Evolutionary conservation across 192 early-diverging fungal species (phyloP).

Genomic region (Coemansia sp.): DNA sequence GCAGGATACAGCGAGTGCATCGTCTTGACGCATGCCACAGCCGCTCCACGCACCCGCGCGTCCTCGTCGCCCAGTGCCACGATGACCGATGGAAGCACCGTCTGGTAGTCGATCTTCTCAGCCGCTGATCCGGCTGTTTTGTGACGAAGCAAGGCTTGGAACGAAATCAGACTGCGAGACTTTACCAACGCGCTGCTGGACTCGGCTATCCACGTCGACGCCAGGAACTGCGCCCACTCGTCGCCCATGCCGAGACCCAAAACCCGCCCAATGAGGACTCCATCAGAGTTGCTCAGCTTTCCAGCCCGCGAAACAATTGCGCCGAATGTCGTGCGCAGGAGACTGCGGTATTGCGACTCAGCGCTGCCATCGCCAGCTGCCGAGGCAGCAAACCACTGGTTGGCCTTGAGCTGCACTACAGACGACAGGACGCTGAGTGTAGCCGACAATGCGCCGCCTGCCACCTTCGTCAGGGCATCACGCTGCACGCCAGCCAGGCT

Average conservation of each 20-base stretch:
- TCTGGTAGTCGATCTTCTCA: conserved; percentile 63
- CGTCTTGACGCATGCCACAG: conserved; percentile 63
- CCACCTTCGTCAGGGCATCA: conserved; percentile 3
- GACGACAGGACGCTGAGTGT: conserved; percentile 18
- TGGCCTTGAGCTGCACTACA: conserved; percentile 13
- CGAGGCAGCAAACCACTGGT: conserved; percentile 27
- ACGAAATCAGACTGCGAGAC: conserved; percentile 62
- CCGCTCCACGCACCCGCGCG: conserved; percentile 64
- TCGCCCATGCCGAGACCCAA: conserved; percentile 25
- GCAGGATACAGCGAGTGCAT: conserved; percentile 42
- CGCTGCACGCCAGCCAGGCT: not conserved
- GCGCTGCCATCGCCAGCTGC: not conserved
- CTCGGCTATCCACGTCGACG: conserved; percentile 27
- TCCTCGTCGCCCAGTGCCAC: conserved; percentile 63
- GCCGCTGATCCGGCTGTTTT: conserved; percentile 9
- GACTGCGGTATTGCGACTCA: conserved; percentile 15
- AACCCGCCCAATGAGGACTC: conserved; percentile 37
- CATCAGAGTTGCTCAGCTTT: conserved; percentile 20
- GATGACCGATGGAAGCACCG: conserved; percentile 71
- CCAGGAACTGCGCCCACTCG: conserved; percentile 56
- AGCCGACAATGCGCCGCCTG: conserved; percentile 22
- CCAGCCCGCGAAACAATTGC: conserved; percentile 17
- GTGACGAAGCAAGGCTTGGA: conserved; percentile 54
- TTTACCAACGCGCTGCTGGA: conserved; percentile 14
- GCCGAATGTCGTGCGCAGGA: conserved; percentile 26